A percentile compares a stretch with the other conserved stretches of the same genome.
Conservation (phyloP, 2,329 filamentous ascomycete species). For the Aureobasidium sp. region DNA sequence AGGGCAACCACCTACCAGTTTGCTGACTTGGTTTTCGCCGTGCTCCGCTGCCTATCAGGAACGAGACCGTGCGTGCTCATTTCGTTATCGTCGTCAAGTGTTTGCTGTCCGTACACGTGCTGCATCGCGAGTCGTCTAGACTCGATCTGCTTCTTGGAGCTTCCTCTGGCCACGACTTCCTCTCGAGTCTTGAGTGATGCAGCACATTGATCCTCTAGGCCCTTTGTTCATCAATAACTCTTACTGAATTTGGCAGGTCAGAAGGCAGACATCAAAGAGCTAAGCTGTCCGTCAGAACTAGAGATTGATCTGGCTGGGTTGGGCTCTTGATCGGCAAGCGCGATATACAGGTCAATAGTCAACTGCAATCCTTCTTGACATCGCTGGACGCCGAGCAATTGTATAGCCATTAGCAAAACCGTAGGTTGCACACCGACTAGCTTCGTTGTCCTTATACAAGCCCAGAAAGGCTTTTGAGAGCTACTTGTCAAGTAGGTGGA, state of each 20-base stretch:
- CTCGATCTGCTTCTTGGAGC: neutral
- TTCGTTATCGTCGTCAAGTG: neutral
- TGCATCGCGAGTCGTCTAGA: neutral
- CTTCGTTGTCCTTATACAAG: neutral
- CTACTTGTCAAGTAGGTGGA: neutral
- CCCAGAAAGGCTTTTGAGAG: neutral
- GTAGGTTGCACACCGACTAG: neutral
- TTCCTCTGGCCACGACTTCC: neutral
- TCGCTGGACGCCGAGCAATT: neutral
- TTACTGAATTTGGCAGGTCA: neutral
- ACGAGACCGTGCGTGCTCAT: neutral
- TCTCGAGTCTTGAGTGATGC: neutral
- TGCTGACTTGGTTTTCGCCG: neutral
- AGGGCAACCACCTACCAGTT: neutral
- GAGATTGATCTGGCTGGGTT: neutral
- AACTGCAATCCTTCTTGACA: neutral
- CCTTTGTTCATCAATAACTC: neutral
- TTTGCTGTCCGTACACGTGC: constrained; percentile 8
- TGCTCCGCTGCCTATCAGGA: neutral
- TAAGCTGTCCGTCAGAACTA: neutral
- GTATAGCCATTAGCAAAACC: neutral
- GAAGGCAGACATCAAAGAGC: neutral
- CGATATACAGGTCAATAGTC: neutral
- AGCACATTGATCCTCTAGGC: neutral
- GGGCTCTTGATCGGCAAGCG: neutral